Percentiles rank a stretch among this genome's conserved stretches.
phyloP scores from a whole-genome alignment of 306 rosid species.

The Luffa aegyptiaca region DNA sequence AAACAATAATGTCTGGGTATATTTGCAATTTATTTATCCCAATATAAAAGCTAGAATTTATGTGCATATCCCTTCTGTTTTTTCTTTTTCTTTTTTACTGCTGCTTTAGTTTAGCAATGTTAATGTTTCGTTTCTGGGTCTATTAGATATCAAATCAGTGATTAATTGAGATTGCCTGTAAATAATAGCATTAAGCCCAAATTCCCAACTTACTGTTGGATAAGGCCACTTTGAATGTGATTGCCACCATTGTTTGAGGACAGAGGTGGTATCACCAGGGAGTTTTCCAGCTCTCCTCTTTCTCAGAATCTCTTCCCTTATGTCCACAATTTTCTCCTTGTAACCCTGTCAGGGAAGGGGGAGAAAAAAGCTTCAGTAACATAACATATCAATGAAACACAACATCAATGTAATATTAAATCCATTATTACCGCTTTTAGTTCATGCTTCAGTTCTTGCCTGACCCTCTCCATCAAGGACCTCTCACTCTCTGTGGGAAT shows the following conservation, averaged over 20 bases:
- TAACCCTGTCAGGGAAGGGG: conserved; percentile 40
- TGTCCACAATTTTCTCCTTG: conserved; percentile 93
- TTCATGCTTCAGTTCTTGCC: conserved; percentile 94
- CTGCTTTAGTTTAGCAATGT: too few species aligned
- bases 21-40: background rate
- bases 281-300: conserved; percentile 99
- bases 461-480: conserved; percentile 95
- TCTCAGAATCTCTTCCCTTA: conserved; percentile 90
- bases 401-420: background rate
- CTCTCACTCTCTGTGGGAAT: conserved; percentile 94
- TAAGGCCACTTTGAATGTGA: conserved; percentile 97
- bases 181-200: background rate
- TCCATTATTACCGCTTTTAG: conserved; percentile 55
- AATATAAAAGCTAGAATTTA: background rate
- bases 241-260: conserved; percentile 94
- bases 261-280: conserved; percentile 98
- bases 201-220: conserved; percentile 64
- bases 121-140: too few species aligned
- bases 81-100: background rate
- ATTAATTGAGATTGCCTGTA: background rate
- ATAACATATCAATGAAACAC: background rate
- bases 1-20: background rate
- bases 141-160: background rate
- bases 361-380: background rate
- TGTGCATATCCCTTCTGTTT: background rate